These are phyloP conservation scores for Kuraishia piskuri DNA, from an alignment of 805 yeast species.

Conservation along the genomic window DNA sequence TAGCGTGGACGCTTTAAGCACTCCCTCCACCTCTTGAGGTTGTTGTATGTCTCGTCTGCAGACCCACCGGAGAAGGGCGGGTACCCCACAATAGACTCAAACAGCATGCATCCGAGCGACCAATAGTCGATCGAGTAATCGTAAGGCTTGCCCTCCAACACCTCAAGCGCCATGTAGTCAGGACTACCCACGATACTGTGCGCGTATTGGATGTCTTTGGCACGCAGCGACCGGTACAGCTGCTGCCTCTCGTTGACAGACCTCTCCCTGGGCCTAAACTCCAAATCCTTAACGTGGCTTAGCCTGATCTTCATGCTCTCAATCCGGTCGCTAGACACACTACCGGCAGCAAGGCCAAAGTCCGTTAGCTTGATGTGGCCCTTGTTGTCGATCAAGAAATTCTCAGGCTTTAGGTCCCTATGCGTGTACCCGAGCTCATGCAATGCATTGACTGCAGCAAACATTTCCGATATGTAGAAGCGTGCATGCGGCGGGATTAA, in stretches of 20 bases:
- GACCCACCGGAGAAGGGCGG: slow-evolving; percentile 95
- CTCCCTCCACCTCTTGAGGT: slow-evolving; percentile 87
- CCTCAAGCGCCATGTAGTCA: slow-evolving; percentile 98
- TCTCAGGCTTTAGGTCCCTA: slow-evolving; percentile 94
- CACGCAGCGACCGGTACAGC: slow-evolving; percentile 72
- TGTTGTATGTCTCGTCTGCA: slow-evolving; percentile 91
- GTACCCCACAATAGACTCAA: slow-evolving; percentile 92
- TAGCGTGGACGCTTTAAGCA: slow-evolving; percentile 84
- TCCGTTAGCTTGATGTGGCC: slow-evolving; percentile 94
- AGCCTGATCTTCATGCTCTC: slow-evolving; percentile 79
- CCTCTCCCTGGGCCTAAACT: slow-evolving; percentile 58
- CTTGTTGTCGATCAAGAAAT: slow-evolving; percentile 78
- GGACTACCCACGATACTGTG: slow-evolving; percentile 97
- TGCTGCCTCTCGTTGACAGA: slow-evolving; percentile 82
- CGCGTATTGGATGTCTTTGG: slow-evolving; percentile 77
- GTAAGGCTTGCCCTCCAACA: slow-evolving; percentile 85
- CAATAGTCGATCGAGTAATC: slow-evolving; percentile 97
- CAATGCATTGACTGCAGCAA: slow-evolving; percentile 84
- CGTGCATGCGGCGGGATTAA: slow-evolving; percentile 92
- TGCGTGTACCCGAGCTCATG: slow-evolving; percentile 96
- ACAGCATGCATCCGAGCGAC: slow-evolving; percentile 96
- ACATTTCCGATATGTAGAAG: slow-evolving; percentile 94
- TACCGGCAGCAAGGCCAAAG: slow-evolving; percentile 96
- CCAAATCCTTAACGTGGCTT: slow-evolving; percentile 62
- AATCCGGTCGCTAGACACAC: slow-evolving; percentile 85